Evolutionary conservation across 305 asterid species (phyloP), one percentile per base, ranked within the genome.

Genomic region (Rubia balearica): DNA sequence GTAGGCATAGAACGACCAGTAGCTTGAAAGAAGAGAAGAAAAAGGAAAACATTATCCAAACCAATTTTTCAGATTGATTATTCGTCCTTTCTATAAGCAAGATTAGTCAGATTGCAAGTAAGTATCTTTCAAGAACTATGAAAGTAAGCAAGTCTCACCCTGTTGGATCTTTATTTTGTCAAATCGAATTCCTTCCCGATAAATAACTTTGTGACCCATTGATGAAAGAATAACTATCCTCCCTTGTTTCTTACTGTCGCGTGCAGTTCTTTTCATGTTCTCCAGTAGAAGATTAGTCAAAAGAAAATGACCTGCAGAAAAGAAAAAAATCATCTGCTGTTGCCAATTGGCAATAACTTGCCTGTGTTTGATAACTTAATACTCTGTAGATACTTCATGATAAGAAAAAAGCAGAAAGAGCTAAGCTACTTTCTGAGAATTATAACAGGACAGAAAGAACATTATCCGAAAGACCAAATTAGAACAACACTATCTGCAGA

Each of bases 251-350:
- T 89, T 87, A 16, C 78, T 84, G 3, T 82, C 68, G 46, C 73
- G 79, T 17, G 89, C 87, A 7, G 97, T 87, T 19, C 79, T 87
- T 68, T 86, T 91, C 95, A 91, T 91, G 87, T 83, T 81, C 70
- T 87, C 89, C 7, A 89, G 89, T 75, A 91, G 87, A 48, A 91
- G 89, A 81, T 81, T 88, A 1, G 97, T 85, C 87, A 90, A 82
- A 83, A 87, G 76, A 86, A 90, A 90, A 85, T 90, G 97, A 48
- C 97, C 97, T 90, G 75, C 7, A 51, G 10, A 51, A 61, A 73
- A 60, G 64, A 1, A 7, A 65, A 10, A 45, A 7, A 36, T 48
- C 8, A 65, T 36, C 24, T 51, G 7, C 59, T 4, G 21, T 51
- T 51, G 9, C 8, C 57, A 51, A 51, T 5, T 16, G 16, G 14